phyloP scores from a whole-genome alignment of 768 basidiomycete genomes.

The Phaeotremella skinneri region DNA sequence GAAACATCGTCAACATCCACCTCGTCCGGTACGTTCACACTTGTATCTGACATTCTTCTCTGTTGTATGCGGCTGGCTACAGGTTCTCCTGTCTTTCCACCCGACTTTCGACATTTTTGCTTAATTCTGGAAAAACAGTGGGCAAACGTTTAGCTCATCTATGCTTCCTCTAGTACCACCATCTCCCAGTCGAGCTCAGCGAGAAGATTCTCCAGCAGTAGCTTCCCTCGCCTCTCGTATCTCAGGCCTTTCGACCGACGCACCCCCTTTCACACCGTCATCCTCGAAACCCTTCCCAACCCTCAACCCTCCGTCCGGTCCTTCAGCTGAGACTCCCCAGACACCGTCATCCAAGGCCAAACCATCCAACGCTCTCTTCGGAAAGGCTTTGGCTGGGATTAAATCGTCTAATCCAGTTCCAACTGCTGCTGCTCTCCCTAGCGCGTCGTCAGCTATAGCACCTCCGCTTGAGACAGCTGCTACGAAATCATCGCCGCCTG shows the following conservation, averaged over 20 bases:
- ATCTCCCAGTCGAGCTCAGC: background rate
- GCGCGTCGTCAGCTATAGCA: slow-evolving; percentile 13
- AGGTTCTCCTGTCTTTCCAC: too few relatives aligned
- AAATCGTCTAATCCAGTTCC: slow-evolving; percentile 20
- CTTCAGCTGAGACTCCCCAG: slow-evolving; percentile 1
- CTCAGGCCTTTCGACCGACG: slow-evolving; percentile 31
- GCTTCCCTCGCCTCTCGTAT: slow-evolving; percentile 38
- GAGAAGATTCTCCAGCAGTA: slow-evolving; percentile 25
- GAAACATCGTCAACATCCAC: too few relatives aligned
- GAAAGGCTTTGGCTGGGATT: slow-evolving; percentile 38
- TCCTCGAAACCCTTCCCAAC: slow-evolving; percentile 1
- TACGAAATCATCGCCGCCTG: slow-evolving; percentile 1
- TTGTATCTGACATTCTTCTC: too few relatives aligned
- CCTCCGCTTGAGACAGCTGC: slow-evolving; percentile 2
- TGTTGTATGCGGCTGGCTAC: too few relatives aligned
- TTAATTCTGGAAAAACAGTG: too few relatives aligned
- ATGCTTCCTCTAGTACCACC: background rate
- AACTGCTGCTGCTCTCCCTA: slow-evolving; percentile 6
- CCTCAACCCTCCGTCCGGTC: background rate
- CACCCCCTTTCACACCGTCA: slow-evolving; percentile 10
- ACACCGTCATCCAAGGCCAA: slow-evolving; percentile 24
- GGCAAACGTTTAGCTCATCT: too few relatives aligned
- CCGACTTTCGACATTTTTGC: too few relatives aligned
- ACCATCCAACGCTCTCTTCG: slow-evolving; percentile 31
- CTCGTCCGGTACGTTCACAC: too few relatives aligned